Evolutionary conservation across 768 basidiomycete genomes (phyloP).

Genomic region (Lactifluus rugatus): DNA sequence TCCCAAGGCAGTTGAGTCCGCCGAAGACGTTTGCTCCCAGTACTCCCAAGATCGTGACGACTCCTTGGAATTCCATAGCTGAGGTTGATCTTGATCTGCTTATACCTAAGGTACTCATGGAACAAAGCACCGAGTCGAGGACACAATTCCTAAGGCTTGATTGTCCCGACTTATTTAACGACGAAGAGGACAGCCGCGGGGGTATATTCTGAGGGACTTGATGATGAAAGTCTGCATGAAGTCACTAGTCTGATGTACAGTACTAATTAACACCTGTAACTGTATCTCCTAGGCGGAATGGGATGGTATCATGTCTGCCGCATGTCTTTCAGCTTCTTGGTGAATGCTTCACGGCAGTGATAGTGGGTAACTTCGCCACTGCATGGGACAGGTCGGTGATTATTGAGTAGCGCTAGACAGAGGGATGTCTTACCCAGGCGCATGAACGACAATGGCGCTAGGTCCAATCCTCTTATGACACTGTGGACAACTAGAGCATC

Average conservation of each 20-base stretch:
- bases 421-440: conserved; percentile 14
- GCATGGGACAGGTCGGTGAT: not conserved
- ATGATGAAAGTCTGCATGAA: not conserved
- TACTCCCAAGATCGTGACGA: not conserved
- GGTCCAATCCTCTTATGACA: conserved; percentile 21
- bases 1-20: not conserved
- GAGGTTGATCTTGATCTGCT: not conserved
- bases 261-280: not conserved
- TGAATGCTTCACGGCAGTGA: conserved; percentile 83
- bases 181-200: not conserved
- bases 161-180: conserved; percentile 5
- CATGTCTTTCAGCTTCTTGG: conserved; percentile 41
- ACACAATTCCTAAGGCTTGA: not conserved
- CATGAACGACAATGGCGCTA: conserved; percentile 19
- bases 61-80: not conserved
- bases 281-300: not conserved
- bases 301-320: conserved; percentile 1
- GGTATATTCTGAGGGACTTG: not conserved
- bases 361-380: conserved; percentile 97
- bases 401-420: not conserved
- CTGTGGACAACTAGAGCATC: conserved; percentile 15
- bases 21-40: not conserved
- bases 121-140: not conserved
- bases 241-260: conserved; percentile 1
- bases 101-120: not conserved